Conservation (phyloP, 1,139 yeast genomes). For the Schizosaccharomyces versatilis region DNA sequence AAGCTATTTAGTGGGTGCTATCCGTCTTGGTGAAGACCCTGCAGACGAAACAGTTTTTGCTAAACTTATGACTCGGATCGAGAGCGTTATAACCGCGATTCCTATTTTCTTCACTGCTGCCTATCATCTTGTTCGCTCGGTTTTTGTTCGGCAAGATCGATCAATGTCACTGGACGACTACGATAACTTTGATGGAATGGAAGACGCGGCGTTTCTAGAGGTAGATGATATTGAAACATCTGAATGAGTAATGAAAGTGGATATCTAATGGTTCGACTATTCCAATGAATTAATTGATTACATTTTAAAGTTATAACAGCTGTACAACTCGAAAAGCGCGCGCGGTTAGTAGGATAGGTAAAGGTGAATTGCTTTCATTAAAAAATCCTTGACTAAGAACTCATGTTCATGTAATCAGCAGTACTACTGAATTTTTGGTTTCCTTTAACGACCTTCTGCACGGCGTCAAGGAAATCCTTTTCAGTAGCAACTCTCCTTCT, state of each 20-base stretch:
- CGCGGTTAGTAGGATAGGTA: conserved; percentile 6
- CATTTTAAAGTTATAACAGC: conserved; percentile 4
- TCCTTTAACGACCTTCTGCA: conserved; percentile 94
- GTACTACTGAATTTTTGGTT: conserved; percentile 94
- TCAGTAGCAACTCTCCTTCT: conserved; percentile 95
- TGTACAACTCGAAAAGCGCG: conserved; percentile 15
- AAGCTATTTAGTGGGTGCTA: conserved; percentile 64
- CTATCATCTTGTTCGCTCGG: not conserved
- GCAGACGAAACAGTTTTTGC: conserved; percentile 10
- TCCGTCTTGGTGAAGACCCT: conserved; percentile 60
- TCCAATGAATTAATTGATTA: not conserved
- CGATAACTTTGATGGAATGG: conserved; percentile 3
- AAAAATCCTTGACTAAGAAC: conserved; percentile 2
- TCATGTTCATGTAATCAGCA: conserved; percentile 9
- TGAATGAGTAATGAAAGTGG: not conserved
- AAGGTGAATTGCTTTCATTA: conserved; percentile 2
- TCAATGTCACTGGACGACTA: conserved; percentile 1
- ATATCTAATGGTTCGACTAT: too few species aligned
- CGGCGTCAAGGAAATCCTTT: conserved; percentile 90
- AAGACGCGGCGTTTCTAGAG: conserved; percentile 1
- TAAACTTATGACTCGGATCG: not conserved
- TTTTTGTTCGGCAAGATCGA: not conserved
- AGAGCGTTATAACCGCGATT: conserved; percentile 1
- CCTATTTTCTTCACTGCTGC: not conserved
- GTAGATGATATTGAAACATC: not conserved